Base-by-base conservation (phyloP, 2,329 filamentous ascomycete genomes). In the Curvularia spicifera region DNA sequence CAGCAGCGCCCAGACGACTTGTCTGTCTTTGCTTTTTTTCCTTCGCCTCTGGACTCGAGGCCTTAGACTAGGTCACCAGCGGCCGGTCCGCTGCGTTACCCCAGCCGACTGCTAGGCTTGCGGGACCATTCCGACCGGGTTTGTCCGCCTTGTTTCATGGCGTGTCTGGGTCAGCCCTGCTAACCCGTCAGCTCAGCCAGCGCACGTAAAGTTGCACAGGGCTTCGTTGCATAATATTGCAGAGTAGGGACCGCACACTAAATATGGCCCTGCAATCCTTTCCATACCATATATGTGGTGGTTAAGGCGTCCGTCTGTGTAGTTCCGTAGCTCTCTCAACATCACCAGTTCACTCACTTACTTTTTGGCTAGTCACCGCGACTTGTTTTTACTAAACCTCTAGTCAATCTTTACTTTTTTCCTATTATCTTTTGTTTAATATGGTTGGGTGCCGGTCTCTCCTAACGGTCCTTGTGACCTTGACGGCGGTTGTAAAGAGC, bases 111-210 rank as follows among this genome's bases (percentile, higher is more conserved):
- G 26, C 22, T 40, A 29, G 37, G 47, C 58, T 62, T 63, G 50
- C 57, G 54, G 62, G 58, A 57, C 59, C 65, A 55, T 56, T 43
- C n/a, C 28, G 55, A 62, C 65, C 56, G 50, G 60, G 65, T 67
- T 65, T 69, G 64, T 66, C 65, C 57, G 66, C 63, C 64, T 57
- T 63, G 68, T 71, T 67, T 71, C 68, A 68, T 50, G 37, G 54
- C 55, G 44, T 51, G 57, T 53, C 68, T 59, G 64, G 67, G 63
- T 59, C 44, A 52, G 50, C 61, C 65, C 64, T 69, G 66, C 42
- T 64, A 29, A 20, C 39, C 51, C 53, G 42, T 31, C 37, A 49
- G 48, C 43, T 56, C 51, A 59, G 57, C 55, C 52, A 64, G 62
- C 58, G 63, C 51, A 57, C 54, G 54, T 46, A 56, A 33, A 59